Conservation (phyloP, 495 filamentous ascomycete species). For the Staphylotrichum longicolle region DNA sequence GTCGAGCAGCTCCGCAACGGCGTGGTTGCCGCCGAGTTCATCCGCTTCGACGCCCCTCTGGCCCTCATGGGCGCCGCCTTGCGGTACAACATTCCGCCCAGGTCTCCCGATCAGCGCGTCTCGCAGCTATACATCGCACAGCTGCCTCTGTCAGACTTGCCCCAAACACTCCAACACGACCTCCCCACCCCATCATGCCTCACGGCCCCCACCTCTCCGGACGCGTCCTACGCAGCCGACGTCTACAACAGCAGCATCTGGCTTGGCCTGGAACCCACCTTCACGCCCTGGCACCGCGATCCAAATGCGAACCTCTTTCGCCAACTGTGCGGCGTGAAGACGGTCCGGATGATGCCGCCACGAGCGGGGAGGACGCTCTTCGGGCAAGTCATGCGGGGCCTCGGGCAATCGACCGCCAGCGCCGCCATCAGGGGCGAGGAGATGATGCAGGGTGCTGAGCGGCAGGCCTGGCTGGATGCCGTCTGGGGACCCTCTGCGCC, state of each 20-base stretch:
- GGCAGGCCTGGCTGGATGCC: conserved; percentile 58
- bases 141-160: conserved; percentile 64
- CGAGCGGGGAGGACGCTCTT: conserved; percentile 60
- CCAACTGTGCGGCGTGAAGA: conserved; percentile 74
- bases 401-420: conserved; percentile 46
- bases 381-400: conserved; percentile 46
- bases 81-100: conserved; percentile 30
- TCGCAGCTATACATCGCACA: conserved; percentile 77
- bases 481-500: conserved; percentile 61
- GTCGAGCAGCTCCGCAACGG: too few species aligned
- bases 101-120: conserved; percentile 9
- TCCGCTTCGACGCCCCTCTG: conserved; percentile 40
- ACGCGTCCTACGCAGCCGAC: conserved; percentile 49
- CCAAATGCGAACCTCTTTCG: conserved; percentile 93
- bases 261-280: conserved; percentile 81
- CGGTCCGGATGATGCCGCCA: conserved; percentile 67
- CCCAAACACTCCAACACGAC: conserved; percentile 58
- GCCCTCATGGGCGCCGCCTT: conserved; percentile 37
- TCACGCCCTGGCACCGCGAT: conserved; percentile 86
- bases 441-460: conserved; percentile 85
- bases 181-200: conserved; percentile 69
- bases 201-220: conserved; percentile 24
- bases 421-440: conserved; percentile 72
- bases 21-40: conserved; percentile 22
- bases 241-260: conserved; percentile 84